Conservation (phyloP, 2,329 filamentous ascomycete genomes). For the Xylariaceae sp. region DNA sequence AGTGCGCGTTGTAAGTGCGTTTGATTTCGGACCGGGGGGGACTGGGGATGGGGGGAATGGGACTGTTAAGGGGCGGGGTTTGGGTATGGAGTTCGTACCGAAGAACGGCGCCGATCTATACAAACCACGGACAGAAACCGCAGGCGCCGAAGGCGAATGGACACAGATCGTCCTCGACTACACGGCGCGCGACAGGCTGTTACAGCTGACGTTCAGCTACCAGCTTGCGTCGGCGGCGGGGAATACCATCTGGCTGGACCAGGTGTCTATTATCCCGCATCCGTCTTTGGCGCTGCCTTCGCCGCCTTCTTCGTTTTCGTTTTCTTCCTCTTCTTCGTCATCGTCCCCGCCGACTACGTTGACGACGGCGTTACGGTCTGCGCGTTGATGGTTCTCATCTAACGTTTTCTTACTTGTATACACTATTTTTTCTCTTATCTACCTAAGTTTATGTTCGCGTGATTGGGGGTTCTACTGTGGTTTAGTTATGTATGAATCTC, state of each 20-base stretch:
- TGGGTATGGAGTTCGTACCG: too few species aligned
- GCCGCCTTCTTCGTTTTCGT: conserved; percentile 6
- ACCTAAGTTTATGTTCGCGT: too few species aligned
- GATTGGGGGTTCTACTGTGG: too few species aligned
- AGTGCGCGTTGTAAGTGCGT: conserved; percentile 3
- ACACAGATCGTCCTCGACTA: conserved; percentile 46
- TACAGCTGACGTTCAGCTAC: conserved; percentile 25
- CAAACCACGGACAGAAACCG: too few species aligned
- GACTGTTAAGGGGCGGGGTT: too few species aligned
- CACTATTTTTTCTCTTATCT: too few species aligned
- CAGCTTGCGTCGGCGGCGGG: conserved; percentile 13
- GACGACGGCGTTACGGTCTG: background rate
- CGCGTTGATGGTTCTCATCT: too few species aligned
- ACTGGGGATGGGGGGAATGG: background rate
- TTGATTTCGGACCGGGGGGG: conserved; percentile 9
- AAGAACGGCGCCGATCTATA: too few species aligned
- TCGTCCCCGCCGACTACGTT: background rate
- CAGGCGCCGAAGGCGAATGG: conserved; percentile 15
- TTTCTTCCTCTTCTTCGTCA: background rate
- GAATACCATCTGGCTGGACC: conserved; percentile 25
- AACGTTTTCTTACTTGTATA: too few species aligned
- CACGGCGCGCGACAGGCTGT: conserved; percentile 25
- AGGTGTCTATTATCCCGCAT: conserved; percentile 16
- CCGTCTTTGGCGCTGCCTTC: background rate
- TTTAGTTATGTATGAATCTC: too few species aligned